Base-by-base conservation (phyloP, 352 stramenopile genomes). In the Phytophthora pistaciae region DNA sequence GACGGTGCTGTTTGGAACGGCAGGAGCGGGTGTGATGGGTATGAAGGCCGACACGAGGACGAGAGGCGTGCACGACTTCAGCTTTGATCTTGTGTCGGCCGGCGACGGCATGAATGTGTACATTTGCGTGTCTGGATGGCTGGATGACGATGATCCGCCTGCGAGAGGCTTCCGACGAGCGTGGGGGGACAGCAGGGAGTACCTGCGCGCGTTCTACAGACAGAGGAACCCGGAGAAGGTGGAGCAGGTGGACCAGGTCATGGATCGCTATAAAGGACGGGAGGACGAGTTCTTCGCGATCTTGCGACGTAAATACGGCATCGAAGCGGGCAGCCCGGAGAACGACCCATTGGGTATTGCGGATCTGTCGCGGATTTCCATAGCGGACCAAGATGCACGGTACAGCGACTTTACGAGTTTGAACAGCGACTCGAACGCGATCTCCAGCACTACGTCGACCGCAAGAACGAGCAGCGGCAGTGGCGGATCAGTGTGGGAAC, bases 81-180 rank as follows among this genome's bases (percentile, higher is more conserved):
- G 79, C 44, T 96, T 96, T 59, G 88, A 96, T 64, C 75, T 96
- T 21, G 73, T 96, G 10, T 91, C 90, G 11, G 77, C 88, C 0
- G 90, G 90, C 40, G 86, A 94, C 44, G 85, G 90, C 23, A 95
- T 96, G 90, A 94, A 94, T 50, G 90, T 96, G 31, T 96, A 96
- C 77, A 92, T 96, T 65, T 96, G 90, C 64, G 67, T 96, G 20
- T 91, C 87, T 6, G 90, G 90, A 0, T 96, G 90, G 90, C 70
- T 96, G 18, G 90, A 96, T 52, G 79, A 95, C 31, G 85, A 96
- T 14, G 86, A 94, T 18, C 82, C 85, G 3, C 70, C 78, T 0
- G 65, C 21, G 1, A 66, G 72, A n/a, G 84, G 87, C 2, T 95
- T 95, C 33, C 86, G 87, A 36, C 81, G 85, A 40, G 75, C 88